Percentiles rank a stretch among this genome's conserved stretches.
Conservation (phyloP, 768 basidiomycete species). For the Mycena albidolilacea region DNA sequence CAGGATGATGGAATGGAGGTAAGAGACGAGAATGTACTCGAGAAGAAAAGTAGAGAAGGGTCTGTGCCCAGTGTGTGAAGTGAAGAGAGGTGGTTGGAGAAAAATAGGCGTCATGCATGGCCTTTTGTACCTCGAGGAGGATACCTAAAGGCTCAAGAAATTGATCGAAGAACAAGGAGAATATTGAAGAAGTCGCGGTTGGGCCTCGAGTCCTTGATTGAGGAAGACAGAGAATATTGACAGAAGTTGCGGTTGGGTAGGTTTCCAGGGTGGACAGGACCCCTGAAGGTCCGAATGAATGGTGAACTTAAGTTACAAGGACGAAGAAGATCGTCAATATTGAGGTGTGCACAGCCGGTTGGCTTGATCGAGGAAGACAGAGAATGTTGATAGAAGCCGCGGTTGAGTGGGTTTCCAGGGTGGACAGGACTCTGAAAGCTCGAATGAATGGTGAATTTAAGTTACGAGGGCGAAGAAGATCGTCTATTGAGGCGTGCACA, state of each 20-base stretch:
- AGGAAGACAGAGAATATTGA: too few relatives aligned
- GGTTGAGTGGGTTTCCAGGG: too few relatives aligned
- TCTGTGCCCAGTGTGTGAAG: conserved; percentile 34
- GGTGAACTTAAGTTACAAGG: not conserved
- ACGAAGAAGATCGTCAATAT: not conserved
- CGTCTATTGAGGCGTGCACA: too few relatives aligned
- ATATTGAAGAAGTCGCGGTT: conserved; percentile 19
- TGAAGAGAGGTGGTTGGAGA: conserved; percentile 38
- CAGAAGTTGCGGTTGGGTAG: not conserved
- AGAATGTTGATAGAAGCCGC: too few relatives aligned
- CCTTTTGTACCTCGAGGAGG: conserved; percentile 29
- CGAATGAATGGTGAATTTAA: too few relatives aligned
- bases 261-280: conserved; percentile 21
- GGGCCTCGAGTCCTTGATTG: too few relatives aligned
- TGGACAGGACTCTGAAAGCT: too few relatives aligned
- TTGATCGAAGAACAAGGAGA: not conserved
- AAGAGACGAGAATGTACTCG: conserved; percentile 17
- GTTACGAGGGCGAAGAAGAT: too few relatives aligned
- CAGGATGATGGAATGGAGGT: not conserved
- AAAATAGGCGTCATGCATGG: not conserved
- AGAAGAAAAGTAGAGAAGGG: conserved; percentile 25
- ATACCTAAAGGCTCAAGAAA: not conserved
- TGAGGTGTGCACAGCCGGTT: too few relatives aligned
- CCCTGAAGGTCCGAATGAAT: not conserved
- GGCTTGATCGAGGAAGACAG: too few relatives aligned